These are phyloP conservation scores for Rhodotorula glutinis DNA, from an alignment of 1,284 basidiomycete genomes.

Conservation along the genomic window DNA sequence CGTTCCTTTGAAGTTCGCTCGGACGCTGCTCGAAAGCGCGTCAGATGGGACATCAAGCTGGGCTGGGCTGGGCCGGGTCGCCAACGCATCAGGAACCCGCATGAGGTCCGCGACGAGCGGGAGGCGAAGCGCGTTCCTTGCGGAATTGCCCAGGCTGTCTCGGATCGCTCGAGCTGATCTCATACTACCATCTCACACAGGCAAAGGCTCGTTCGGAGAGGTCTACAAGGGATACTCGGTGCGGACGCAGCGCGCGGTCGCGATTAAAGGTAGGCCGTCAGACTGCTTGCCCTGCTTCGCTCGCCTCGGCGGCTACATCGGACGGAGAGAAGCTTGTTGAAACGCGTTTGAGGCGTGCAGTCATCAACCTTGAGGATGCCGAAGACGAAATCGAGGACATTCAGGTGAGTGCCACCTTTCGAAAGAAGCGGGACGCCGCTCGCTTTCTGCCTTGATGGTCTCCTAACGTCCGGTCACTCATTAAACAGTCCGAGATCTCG, in stretches of 20 bases:
- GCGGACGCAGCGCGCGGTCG: slow-evolving; percentile 85
- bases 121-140: too few relatives aligned
- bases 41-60: too few relatives aligned
- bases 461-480: background rate
- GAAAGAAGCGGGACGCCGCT: background rate
- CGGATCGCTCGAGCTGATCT: background rate
- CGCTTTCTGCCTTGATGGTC: background rate
- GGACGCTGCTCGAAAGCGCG: too few relatives aligned
- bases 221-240: slow-evolving; percentile 97
- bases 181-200: slow-evolving; percentile 44
- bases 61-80: too few relatives aligned
- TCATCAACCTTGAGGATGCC: slow-evolving; percentile 96
- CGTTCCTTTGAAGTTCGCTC: slow-evolving; percentile 1
- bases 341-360: slow-evolving; percentile 45
- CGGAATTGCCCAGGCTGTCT: background rate
- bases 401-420: slow-evolving; percentile 59
- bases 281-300: too few relatives aligned
- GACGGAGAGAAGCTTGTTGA: too few relatives aligned
- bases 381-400: slow-evolving; percentile 99
- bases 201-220: slow-evolving; percentile 94
- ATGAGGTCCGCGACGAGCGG: too few relatives aligned
- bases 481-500: slow-evolving; percentile 68
- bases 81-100: too few relatives aligned
- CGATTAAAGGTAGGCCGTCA: slow-evolving; percentile 47
- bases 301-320: too few relatives aligned